These are phyloP conservation scores for Phytophthora capsici DNA, from an alignment of 352 stramenopile genomes.

Conservation along the genomic window DNA sequence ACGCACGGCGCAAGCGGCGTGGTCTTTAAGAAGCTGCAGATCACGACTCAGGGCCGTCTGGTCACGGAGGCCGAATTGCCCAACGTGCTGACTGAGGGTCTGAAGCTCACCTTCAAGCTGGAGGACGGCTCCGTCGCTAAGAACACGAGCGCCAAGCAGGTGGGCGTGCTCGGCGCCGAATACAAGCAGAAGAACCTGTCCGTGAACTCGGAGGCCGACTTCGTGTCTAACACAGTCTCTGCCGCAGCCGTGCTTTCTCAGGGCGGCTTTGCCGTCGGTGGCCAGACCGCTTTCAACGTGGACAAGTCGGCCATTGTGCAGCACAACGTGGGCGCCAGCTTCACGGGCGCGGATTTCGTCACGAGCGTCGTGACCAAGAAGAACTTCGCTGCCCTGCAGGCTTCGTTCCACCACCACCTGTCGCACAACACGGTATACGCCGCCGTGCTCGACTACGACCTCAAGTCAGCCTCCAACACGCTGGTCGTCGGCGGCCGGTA, in stretches of 20 bases:
- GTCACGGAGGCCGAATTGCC: conserved; percentile 80
- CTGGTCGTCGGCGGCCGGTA: conserved; percentile 80
- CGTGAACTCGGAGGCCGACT: conserved; percentile 78
- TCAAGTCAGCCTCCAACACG: conserved; percentile 84
- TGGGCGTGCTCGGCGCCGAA: conserved; percentile 78
- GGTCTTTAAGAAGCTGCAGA: conserved; percentile 89
- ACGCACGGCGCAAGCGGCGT: conserved; percentile 69
- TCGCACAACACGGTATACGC: conserved; percentile 81
- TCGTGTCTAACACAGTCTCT: conserved; percentile 75
- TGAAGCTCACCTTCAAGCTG: conserved; percentile 87
- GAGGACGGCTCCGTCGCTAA: conserved; percentile 84
- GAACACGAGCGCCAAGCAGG: conserved; percentile 72
- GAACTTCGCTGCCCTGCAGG: conserved; percentile 80
- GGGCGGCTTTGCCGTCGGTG: conserved; percentile 72
- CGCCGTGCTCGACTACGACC: conserved; percentile 83
- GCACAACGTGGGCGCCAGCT: conserved; percentile 81
- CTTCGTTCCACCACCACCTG: conserved; percentile 85
- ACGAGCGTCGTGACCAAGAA: conserved; percentile 82
- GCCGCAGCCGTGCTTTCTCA: conserved; percentile 58
- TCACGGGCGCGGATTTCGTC: conserved; percentile 70
- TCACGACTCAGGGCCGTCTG: conserved; percentile 80
- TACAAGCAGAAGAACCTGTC: conserved; percentile 82
- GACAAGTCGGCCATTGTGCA: conserved; percentile 82
- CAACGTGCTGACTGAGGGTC: conserved; percentile 75
- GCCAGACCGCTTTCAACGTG: conserved; percentile 80